Evolutionary conservation across 176 grass and related monocot species (phyloP).

Genomic region (Stipa capillata): DNA sequence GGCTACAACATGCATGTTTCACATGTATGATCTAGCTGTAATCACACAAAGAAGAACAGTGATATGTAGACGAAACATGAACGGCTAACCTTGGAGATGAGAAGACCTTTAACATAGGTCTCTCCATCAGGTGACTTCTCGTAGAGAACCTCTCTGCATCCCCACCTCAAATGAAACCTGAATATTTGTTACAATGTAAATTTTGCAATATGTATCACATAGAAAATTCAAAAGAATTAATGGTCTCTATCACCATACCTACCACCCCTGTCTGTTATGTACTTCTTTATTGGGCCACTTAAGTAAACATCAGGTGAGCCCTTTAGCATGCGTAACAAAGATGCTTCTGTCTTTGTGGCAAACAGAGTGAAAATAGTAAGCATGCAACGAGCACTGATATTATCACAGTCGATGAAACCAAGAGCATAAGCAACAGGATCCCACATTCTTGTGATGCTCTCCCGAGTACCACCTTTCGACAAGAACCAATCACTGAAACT

Average conservation of each 20-base stretch:
- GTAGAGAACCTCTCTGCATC: slow-evolving; percentile 89
- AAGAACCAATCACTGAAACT: slow-evolving; percentile 96
- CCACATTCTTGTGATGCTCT: slow-evolving; percentile 89
- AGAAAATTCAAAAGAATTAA: background rate
- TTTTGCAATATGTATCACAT: background rate
- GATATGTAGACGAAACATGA: background rate
- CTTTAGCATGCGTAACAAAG: slow-evolving; percentile 95
- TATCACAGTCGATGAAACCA: slow-evolving; percentile 99
- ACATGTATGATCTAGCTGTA: slow-evolving; percentile 3
- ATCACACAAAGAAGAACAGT: background rate
- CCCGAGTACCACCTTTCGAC: slow-evolving; percentile 88
- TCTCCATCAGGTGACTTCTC: slow-evolving; percentile 59
- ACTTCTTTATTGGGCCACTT: slow-evolving; percentile 90
- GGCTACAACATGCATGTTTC: background rate
- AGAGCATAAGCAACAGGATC: slow-evolving; percentile 98
- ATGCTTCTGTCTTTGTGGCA: slow-evolving; percentile 97
- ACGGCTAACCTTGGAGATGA: slow-evolving; percentile 61
- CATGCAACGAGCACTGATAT: slow-evolving; percentile 99
- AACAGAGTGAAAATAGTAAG: slow-evolving; percentile 96
- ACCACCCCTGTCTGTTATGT: slow-evolving; percentile 93
- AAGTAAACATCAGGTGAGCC: slow-evolving; percentile 98
- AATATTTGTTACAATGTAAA: slow-evolving; percentile 12
- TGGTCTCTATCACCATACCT: slow-evolving; percentile 49
- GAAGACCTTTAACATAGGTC: slow-evolving; percentile 78
- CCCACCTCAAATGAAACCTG: slow-evolving; percentile 98